A percentile compares a stretch with the other conserved stretches of the same genome.
Evolutionary conservation across 495 filamentous ascomycete species (phyloP).

Genomic region (Pseudoneurospora amorphoporcata): DNA sequence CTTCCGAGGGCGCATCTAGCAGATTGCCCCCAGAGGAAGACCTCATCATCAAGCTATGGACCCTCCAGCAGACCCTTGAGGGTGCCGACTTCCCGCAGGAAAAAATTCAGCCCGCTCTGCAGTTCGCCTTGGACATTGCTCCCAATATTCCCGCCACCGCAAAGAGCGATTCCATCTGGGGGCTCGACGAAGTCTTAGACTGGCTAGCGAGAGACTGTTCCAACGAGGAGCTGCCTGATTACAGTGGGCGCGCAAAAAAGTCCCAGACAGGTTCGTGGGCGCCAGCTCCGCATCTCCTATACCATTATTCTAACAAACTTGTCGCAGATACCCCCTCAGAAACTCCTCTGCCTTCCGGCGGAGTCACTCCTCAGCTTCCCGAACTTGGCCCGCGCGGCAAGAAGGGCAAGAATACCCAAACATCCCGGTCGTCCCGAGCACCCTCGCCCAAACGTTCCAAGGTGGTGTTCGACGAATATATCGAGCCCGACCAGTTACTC

Average conservation of each 20-base stretch:
- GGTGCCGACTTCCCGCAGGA: constrained; percentile 56
- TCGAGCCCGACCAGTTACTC: constrained; percentile 63
- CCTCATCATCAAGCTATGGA: constrained; percentile 68
- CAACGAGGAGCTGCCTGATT: constrained; percentile 58
- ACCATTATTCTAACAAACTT: neutral
- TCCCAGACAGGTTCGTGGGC: constrained; percentile 21
- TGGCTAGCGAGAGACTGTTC: constrained; percentile 70
- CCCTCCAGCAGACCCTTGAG: constrained; percentile 56
- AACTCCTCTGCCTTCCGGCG: constrained; percentile 35
- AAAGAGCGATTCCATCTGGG: constrained; percentile 63
- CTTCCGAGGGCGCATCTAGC: constrained; percentile 26
- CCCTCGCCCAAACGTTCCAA: constrained; percentile 22
- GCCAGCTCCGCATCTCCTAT: neutral
- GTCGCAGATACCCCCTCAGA: constrained; percentile 34
- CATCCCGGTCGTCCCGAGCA: constrained; percentile 6
- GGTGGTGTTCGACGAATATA: constrained; percentile 44
- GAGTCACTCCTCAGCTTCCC: constrained; percentile 34
- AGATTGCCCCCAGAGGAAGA: constrained; percentile 57
- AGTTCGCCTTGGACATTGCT: constrained; percentile 50
- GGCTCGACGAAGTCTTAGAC: constrained; percentile 75
- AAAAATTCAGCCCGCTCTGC: constrained; percentile 53
- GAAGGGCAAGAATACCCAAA: constrained; percentile 25
- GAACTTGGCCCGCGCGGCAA: constrained; percentile 21
- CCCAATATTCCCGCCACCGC: constrained; percentile 36
- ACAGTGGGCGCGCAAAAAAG: constrained; percentile 41